phyloP scores from a whole-genome alignment of 140 eudicot genomes.

The Oenanthe javanica region DNA sequence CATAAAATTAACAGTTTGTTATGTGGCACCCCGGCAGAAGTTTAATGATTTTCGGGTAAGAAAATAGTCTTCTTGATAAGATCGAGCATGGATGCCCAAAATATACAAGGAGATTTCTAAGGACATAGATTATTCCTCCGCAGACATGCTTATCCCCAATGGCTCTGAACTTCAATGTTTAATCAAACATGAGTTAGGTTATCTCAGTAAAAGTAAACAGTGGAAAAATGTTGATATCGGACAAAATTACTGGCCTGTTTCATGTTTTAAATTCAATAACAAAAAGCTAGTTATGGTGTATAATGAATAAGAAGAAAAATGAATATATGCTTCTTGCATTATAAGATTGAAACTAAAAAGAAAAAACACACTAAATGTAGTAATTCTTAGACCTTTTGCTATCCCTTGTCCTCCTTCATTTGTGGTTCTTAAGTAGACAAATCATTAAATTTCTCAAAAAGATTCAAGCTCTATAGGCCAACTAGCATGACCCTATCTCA shows the following conservation, averaged over 20 bases:
- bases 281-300: background rate
- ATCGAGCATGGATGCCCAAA: background rate
- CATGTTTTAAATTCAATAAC: background rate
- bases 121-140: background rate
- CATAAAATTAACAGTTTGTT: background rate
- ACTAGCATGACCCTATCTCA: constrained; percentile 33
- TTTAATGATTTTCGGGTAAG: background rate
- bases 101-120: background rate
- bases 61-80: background rate
- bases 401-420: constrained; percentile 1
- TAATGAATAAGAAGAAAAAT: background rate
- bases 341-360: background rate
- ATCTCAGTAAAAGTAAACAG: constrained; percentile 3
- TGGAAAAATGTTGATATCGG: background rate
- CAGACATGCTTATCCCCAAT: constrained; percentile 4
- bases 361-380: background rate
- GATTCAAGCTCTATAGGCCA: constrained; percentile 38
- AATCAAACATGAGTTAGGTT: background rate
- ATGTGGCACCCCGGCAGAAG: background rate
- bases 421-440: too few relatives aligned
- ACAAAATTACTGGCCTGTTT: background rate
- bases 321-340: background rate
- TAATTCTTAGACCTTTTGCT: constrained; percentile 2
- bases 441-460: constrained; percentile 20
- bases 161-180: background rate